Conservation (phyloP, 2,329 filamentous ascomycete genomes). For the Teratosphaeria gauchensis region DNA sequence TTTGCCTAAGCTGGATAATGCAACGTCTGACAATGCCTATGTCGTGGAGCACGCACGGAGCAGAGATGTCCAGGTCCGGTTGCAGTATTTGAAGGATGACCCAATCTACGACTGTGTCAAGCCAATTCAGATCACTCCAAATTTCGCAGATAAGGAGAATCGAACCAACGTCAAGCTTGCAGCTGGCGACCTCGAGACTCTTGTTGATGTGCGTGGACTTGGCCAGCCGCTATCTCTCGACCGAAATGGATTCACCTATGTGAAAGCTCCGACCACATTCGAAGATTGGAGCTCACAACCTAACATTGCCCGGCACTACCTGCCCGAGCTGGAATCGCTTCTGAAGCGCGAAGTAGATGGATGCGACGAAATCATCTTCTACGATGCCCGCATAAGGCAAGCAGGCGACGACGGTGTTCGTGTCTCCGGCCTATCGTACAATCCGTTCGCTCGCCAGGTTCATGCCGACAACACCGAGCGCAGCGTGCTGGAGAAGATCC, state of each 20-base stretch:
- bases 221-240: conserved; percentile 12
- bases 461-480: conserved; percentile 21
- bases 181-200: conserved; percentile 10
- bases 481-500: conserved; percentile 17
- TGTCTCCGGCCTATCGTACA: conserved; percentile 15
- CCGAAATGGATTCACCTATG: conserved; percentile 16
- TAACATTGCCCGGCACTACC: conserved; percentile 9
- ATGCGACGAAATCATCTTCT: conserved; percentile 19
- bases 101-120: conserved; percentile 17
- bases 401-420: conserved; percentile 14
- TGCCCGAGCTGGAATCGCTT: conserved; percentile 13
- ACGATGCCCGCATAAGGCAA: conserved; percentile 16
- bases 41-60: not conserved
- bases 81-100: conserved; percentile 20
- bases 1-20: not conserved
- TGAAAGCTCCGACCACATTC: conserved; percentile 11
- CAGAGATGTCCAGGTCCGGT: conserved; percentile 27
- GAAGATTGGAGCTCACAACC: conserved; percentile 11
- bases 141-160: conserved; percentile 14
- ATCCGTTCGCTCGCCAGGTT: conserved; percentile 22
- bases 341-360: conserved; percentile 15
- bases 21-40: not conserved
- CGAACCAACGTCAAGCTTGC: conserved; percentile 15
- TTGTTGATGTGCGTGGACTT: conserved; percentile 12
- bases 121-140: conserved; percentile 20